These are phyloP conservation scores for Casuarina cunninghamiana DNA, from an alignment of 306 rosid species.

Conservation along the genomic window DNA sequence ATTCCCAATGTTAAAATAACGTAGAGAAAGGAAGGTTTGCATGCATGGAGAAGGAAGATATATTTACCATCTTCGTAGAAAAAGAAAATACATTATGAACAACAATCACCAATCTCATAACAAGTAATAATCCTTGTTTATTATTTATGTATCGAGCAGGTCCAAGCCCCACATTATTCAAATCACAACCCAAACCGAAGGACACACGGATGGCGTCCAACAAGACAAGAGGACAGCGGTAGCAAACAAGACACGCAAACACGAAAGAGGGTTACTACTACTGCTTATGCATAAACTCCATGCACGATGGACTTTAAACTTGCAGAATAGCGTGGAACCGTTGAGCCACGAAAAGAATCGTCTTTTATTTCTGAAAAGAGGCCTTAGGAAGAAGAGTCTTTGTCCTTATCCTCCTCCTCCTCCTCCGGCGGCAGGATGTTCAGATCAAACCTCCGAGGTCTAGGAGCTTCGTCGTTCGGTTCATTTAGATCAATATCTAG, in stretches of 20 bases:
- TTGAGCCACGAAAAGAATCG: not conserved
- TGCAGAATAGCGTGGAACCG: not conserved
- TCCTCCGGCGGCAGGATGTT: slow-evolving; percentile 21
- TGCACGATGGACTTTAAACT: not conserved
- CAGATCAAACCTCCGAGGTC: slow-evolving; percentile 19
- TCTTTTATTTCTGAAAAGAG: not conserved
- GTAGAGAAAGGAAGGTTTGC: no score
- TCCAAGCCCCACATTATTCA: no score
- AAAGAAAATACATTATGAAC: no score
- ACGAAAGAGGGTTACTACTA: not conserved
- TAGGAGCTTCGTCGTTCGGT: not conserved
- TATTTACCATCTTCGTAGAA: no score
- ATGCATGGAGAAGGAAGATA: no score
- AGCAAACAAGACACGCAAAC: not conserved
- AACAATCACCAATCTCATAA: no score
- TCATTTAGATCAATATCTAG: slow-evolving; percentile 13
- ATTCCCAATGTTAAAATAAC: no score
- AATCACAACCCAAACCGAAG: no score
- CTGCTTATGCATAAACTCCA: not conserved
- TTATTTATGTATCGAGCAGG: no score
- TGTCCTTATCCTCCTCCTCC: not conserved
- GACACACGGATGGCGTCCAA: no score
- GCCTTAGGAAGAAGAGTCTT: not conserved
- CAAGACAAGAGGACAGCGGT: no score
- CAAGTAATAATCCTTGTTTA: no score